Evolutionary conservation across 2,329 filamentous ascomycete genomes (phyloP).

Genomic region (Verticillium klebahnii): DNA sequence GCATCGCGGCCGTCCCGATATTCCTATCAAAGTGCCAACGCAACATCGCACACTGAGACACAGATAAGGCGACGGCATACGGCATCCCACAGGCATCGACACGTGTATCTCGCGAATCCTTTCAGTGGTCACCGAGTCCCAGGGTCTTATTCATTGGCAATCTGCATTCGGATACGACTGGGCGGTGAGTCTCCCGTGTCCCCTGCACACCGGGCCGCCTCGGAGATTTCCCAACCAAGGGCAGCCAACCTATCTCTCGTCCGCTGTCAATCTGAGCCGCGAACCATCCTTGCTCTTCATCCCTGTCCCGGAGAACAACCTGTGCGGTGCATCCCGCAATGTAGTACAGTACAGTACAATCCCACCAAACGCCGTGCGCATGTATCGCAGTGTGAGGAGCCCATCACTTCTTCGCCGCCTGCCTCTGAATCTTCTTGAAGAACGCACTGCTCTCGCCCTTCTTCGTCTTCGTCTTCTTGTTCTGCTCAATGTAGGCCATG

Average conservation of each 20-base stretch:
- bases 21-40: not conserved
- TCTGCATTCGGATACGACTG: not conserved
- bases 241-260: not conserved
- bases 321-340: not conserved
- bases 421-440: conserved; percentile 62
- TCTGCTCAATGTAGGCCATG: conserved; percentile 93
- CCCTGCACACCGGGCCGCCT: not conserved
- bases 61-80: not conserved
- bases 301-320: not conserved
- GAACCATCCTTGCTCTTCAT: not conserved
- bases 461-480: conserved; percentile 64
- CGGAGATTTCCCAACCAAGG: not conserved
- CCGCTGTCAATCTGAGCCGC: not conserved
- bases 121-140: not conserved
- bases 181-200: not conserved
- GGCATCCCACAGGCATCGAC: not conserved
- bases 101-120: not conserved
- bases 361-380: not conserved
- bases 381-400: not conserved
- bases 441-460: conserved; percentile 54
- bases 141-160: not conserved
- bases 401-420: conserved; percentile 35
- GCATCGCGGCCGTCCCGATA: not conserved
- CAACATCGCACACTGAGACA: not conserved
- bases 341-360: not conserved